phyloP scores from a whole-genome alignment of 2,329 filamentous ascomycete genomes.

The Nannizziopsis arthrosporioides region DNA sequence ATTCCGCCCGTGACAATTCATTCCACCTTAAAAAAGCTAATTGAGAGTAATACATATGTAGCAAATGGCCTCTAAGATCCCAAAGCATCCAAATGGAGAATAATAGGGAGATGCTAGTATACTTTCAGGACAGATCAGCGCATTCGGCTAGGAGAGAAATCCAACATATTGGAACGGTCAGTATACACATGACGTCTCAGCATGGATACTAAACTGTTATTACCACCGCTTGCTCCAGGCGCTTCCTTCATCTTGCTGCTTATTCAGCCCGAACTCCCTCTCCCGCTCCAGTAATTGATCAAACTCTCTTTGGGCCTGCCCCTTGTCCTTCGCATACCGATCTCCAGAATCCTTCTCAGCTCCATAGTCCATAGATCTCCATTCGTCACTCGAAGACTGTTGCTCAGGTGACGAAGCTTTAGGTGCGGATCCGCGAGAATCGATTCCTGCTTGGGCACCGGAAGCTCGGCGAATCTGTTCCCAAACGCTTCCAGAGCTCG shows the following conservation, averaged over 20 bases:
- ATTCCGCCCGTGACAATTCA: too few relatives aligned
- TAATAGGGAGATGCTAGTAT: not conserved
- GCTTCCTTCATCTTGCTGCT: constrained; percentile 12
- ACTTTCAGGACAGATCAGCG: too few relatives aligned
- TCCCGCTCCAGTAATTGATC: constrained; percentile 35
- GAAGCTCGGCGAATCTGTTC: constrained; percentile 24
- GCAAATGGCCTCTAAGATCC: too few relatives aligned
- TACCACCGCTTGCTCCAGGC: constrained; percentile 6
- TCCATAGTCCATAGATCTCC: constrained; percentile 12
- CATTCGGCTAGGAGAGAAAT: too few relatives aligned
- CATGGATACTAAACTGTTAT: not conserved
- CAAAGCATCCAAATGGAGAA: not conserved
- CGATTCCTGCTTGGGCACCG: constrained; percentile 2
- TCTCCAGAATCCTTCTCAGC: constrained; percentile 16
- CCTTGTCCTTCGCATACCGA: constrained; percentile 14
- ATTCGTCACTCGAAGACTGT: not conserved
- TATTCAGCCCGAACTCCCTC: constrained; percentile 19
- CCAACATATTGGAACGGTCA: too few relatives aligned
- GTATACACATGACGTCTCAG: too few relatives aligned
- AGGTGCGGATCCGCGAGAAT: not conserved
- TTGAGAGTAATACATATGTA: too few relatives aligned
- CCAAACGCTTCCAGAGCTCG: constrained; percentile 25
- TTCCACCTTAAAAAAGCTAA: too few relatives aligned
- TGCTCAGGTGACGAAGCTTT: constrained; percentile 6
- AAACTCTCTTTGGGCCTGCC: constrained; percentile 35